Base-by-base conservation (phyloP, 2,329 filamentous ascomycete genomes). In the Neofusicoccum parvum region DNA sequence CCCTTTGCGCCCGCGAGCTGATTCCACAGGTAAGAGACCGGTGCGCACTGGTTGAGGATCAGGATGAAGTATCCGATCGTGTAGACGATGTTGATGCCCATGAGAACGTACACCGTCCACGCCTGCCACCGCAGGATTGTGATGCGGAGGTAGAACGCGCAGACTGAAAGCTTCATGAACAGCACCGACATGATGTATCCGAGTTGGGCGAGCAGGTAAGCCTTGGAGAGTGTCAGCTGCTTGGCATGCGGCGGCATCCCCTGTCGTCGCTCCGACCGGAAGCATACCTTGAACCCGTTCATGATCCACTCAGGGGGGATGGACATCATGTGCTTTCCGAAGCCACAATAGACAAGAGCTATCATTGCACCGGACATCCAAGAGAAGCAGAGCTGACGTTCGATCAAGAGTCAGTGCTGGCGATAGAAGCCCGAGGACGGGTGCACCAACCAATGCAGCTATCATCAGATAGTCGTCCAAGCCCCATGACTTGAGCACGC, bases 11-110 rank as follows among this genome's bases (percentile, higher is more conserved):
- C 43, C 9, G 34, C 17, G 11, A 62, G 9, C 34, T 50, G 58
- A 15, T 34, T 27, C 58, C 58, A 62, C 41, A 62, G 34, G 20
- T 50, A 37, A 10, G 58, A 62, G 2, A 62, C 36, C 3, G 58
- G 58, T 17, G 58, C 37, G 45, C 58, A 62, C 34, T 62, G 58
- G 58, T 49, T 49, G 27, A 62, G 43, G 11, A 62, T 49, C 5
- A 62, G 32, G 45, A 62, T 37, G 43, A 62, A 62, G 58, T 62
- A 62, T 2, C 45, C 58, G 23, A 41, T 50, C 15, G 58, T 48
- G 45, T 51, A 62, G 11, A 62, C 6, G 36, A 23, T n/a, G 45
- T 62, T 62, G 58, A 50, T 43, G 2, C 17, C 58, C 34, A 50
- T 50, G 23, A 62, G 15, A 5, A 39, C 45, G 15, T 49, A 62